Percentiles rank a stretch among this genome's conserved stretches.
phyloP scores from a whole-genome alignment of 768 basidiomycete genomes.

The Psilocybe azurescens region DNA sequence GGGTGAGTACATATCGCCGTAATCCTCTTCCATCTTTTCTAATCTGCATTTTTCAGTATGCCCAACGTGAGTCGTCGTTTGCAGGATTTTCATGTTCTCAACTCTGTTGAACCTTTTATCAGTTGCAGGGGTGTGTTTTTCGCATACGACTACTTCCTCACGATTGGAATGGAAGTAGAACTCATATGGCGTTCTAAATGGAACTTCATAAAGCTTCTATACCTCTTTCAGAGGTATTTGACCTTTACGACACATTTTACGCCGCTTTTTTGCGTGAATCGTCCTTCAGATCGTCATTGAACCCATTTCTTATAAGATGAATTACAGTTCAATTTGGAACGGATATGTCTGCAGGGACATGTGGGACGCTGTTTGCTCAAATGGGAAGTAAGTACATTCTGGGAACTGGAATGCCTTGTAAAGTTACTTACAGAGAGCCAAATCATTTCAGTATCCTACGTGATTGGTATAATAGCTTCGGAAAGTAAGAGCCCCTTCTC shows the following conservation, averaged over 20 bases:
- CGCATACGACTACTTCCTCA: conserved; percentile 15
- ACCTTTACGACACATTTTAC: conserved; percentile 14
- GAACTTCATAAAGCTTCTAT: conserved; percentile 14
- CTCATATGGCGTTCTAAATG: conserved; percentile 17
- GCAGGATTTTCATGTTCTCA: not conserved
- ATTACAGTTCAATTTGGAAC: not conserved
- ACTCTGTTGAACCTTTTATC: not conserved
- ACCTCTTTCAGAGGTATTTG: conserved; percentile 18
- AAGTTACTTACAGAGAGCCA: not conserved
- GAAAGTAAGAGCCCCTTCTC: not conserved
- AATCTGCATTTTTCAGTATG: not conserved
- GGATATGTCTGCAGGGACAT: not conserved
- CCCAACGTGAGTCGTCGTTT: not conserved
- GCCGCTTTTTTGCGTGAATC: conserved; percentile 14
- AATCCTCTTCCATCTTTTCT: not conserved
- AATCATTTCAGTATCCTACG: not conserved
- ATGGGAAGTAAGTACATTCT: not conserved
- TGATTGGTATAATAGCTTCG: not conserved
- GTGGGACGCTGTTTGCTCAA: not conserved
- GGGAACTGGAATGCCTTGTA: not conserved
- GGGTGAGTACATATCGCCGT: not conserved
- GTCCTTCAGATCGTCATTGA: not conserved
- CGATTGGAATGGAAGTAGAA: conserved; percentile 17
- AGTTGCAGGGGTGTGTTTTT: not conserved
- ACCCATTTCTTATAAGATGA: not conserved